Percentiles rank a stretch among this genome's conserved stretches.
Evolutionary conservation across 2,329 filamentous ascomycete species (phyloP).

Genomic region (Dothideomycetes sp.): DNA sequence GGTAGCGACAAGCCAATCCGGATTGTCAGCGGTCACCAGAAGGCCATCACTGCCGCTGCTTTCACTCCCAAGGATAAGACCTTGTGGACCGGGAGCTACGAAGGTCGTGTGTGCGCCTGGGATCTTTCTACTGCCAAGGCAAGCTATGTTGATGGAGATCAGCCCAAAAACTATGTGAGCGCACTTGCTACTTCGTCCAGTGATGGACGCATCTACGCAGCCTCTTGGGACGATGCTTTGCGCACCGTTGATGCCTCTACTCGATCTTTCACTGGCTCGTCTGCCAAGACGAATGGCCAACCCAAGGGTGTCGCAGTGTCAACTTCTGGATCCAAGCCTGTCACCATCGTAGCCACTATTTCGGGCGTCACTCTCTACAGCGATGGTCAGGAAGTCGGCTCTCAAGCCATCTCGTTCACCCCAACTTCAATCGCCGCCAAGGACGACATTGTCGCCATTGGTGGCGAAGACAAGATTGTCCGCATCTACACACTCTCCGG

Average conservation of each 20-base stretch:
- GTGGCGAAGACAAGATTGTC: constrained; percentile 63
- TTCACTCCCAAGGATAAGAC: constrained; percentile 49
- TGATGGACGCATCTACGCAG: constrained; percentile 59
- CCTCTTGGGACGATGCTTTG: constrained; percentile 90
- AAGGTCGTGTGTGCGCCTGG: constrained; percentile 81
- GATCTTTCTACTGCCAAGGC: constrained; percentile 62
- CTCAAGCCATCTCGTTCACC: constrained; percentile 48
- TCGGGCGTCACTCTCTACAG: constrained; percentile 52
- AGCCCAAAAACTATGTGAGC: constrained; percentile 77
- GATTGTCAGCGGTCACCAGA: constrained; percentile 80
- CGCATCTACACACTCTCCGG: constrained; percentile 61
- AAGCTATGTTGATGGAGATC: constrained; percentile 64
- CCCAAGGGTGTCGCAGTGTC: constrained; percentile 63
- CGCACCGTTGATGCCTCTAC: constrained; percentile 66
- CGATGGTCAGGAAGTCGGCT: constrained; percentile 39
- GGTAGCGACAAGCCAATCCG: constrained; percentile 60
- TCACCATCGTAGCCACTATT: constrained; percentile 43
- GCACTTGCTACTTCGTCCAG: constrained; percentile 54
- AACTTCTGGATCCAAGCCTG: constrained; percentile 43
- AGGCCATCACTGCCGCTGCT: constrained; percentile 72
- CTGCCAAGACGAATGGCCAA: constrained; percentile 63
- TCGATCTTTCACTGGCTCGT: constrained; percentile 63
- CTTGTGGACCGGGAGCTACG: constrained; percentile 84
- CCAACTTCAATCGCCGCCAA: constrained; percentile 61
- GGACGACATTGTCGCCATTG: constrained; percentile 62